phyloP scores from a whole-genome alignment of 2,329 filamentous ascomycete species.

The Calonectria hawksworthii region DNA sequence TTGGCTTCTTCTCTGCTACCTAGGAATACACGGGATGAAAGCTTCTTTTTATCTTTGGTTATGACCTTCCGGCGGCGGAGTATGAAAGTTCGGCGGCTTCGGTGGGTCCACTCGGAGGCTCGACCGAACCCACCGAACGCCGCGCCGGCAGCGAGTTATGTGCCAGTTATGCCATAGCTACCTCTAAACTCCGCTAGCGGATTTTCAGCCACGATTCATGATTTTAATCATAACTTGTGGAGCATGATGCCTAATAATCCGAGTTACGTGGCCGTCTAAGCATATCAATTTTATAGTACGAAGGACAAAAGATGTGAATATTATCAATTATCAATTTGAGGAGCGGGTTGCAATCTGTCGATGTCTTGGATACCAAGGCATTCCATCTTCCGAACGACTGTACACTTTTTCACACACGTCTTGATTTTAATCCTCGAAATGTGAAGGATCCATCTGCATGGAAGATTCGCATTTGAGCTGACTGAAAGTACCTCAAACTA shows the following conservation, averaged over 20 bases:
- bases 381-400: background rate
- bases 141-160: constrained; percentile 25
- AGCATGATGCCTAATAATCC: background rate
- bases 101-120: constrained; percentile 27
- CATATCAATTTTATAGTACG: background rate
- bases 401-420: too few relatives aligned
- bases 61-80: constrained; percentile 26
- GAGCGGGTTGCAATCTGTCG: background rate
- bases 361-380: background rate
- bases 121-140: constrained; percentile 47
- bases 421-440: too few relatives aligned
- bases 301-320: background rate
- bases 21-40: background rate
- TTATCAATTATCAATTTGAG: background rate
- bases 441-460: background rate
- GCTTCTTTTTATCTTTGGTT: constrained; percentile 35
- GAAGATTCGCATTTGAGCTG: background rate
- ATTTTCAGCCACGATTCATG: background rate
- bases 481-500: background rate
- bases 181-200: constrained; percentile 20
- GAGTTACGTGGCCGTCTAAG: background rate
- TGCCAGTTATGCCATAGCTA: background rate
- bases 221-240: background rate
- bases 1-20: background rate
- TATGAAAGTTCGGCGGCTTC: constrained; percentile 37